phyloP scores from a whole-genome alignment of 2,329 filamentous ascomycete species.

The Exophiala bonariae region DNA sequence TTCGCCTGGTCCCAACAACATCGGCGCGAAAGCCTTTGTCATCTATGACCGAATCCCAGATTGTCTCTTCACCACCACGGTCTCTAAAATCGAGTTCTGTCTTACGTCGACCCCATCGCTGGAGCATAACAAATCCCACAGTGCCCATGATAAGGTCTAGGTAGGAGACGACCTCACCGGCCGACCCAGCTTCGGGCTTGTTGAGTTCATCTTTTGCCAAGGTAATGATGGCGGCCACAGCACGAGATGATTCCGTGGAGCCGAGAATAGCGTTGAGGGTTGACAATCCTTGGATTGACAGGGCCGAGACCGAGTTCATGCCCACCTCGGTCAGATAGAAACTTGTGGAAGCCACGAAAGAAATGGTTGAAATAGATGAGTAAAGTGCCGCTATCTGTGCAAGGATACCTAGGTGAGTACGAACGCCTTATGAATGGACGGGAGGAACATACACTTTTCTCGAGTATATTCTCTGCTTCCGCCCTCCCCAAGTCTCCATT shows the following conservation, averaged over 20 bases:
- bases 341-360: conserved; percentile 47
- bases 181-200: conserved; percentile 34
- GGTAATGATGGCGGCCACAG: conserved; percentile 49
- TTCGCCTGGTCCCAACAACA: conserved; percentile 40
- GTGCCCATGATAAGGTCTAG: conserved; percentile 45
- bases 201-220: conserved; percentile 46
- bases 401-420: not conserved
- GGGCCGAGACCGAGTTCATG: conserved; percentile 42
- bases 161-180: conserved; percentile 42
- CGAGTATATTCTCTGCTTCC: conserved; percentile 46
- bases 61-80: conserved; percentile 38
- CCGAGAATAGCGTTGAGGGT: conserved; percentile 48
- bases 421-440: not conserved
- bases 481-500: conserved; percentile 48
- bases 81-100: conserved; percentile 42
- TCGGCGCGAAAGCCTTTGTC: conserved; percentile 48
- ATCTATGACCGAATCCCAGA: conserved; percentile 51
- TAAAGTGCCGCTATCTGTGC: conserved; percentile 44
- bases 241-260: conserved; percentile 49
- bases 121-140: conserved; percentile 46
- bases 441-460: conserved; percentile 44
- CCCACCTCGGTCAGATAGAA: conserved; percentile 47
- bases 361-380: conserved; percentile 46
- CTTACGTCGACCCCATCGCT: conserved; percentile 47
- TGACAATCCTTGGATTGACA: conserved; percentile 46